Base-by-base conservation (phyloP, 257 asterid genomes). In the Solanum phureja region DNA sequence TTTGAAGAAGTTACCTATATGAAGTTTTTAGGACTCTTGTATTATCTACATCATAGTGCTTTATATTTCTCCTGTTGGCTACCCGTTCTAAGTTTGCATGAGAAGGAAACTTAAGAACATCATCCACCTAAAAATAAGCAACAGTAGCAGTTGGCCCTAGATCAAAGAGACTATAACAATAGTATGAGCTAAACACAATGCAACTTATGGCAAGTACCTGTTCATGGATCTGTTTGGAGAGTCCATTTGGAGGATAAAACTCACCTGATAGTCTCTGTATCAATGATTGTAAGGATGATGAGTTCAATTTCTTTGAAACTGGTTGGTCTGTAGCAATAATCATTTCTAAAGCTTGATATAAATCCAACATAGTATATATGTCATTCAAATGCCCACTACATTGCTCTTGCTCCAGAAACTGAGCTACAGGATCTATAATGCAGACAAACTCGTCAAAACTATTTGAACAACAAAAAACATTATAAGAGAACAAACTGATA, bases 11-110 rank as follows among this genome's bases (percentile, higher is more conserved):
- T 34, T 93, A 96, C 99, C 97, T 42, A 86, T 90, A 93, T 66
- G 98, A 93, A 87, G 98, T 93, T 93, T 97, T 97, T 49, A 91
- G 82, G 89, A 94, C 85, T 91, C 95, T 95, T 69, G 92, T 90
- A 85, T 89, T 85, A 77, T 95, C 92, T 19, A 88, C 66, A 66
- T 87, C 87, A 91, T 90, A 97, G 85, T 90, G 91, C 93, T 95
- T 97, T 76, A 96, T 93, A 82, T 88, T 91, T 88, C 93, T 91
- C 87, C 94, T 93, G 88, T 87, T 92, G 5, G 91, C 92, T 85
- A 95, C 74, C 89, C 98, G 91, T 79, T 94, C 95, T 86, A 96
- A 29, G 89, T 52, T 91, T 71, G 94, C 94, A 92, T 92, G 91
- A 82, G 91, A 94, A 68, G 99, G 98, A 90, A 91, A 88, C 46